phyloP scores from a whole-genome alignment of 176 grass and related monocot species.

The Themeda triandra region DNA sequence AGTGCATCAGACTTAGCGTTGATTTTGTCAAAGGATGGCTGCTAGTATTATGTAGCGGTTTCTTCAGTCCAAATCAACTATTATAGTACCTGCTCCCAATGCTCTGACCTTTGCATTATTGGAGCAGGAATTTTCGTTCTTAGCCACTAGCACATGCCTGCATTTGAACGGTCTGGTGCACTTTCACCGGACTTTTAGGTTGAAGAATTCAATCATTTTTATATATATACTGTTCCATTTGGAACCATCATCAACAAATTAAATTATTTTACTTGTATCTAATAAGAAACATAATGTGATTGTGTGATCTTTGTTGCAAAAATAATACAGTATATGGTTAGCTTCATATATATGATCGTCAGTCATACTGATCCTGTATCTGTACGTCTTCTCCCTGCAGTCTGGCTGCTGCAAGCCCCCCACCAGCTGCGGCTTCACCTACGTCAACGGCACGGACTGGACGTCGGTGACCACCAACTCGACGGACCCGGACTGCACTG shows the following conservation, averaged over 20 bases:
- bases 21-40: constrained; percentile 5
- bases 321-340: too few species aligned
- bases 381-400: constrained; percentile 8
- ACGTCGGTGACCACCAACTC: background rate
- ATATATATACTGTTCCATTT: background rate
- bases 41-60: background rate
- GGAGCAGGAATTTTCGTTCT: background rate
- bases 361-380: too few species aligned
- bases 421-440: constrained; percentile 39
- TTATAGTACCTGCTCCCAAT: constrained; percentile 2
- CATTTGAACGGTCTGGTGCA: background rate
- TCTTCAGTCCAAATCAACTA: constrained; percentile 11
- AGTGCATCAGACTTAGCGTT: background rate
- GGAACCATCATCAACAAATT: too few species aligned
- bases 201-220: background rate
- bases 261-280: too few species aligned
- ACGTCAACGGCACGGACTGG: constrained; percentile 43
- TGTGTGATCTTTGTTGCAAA: too few species aligned
- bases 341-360: too few species aligned
- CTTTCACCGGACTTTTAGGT: constrained; percentile 2
- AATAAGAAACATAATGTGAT: too few species aligned
- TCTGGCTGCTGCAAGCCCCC: constrained; percentile 87
- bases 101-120: constrained; percentile 13
- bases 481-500: constrained; percentile 45
- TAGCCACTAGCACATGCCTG: background rate